Base-by-base conservation (phyloP, 768 basidiomycete genomes). In the Rhizopogon rudus region DNA sequence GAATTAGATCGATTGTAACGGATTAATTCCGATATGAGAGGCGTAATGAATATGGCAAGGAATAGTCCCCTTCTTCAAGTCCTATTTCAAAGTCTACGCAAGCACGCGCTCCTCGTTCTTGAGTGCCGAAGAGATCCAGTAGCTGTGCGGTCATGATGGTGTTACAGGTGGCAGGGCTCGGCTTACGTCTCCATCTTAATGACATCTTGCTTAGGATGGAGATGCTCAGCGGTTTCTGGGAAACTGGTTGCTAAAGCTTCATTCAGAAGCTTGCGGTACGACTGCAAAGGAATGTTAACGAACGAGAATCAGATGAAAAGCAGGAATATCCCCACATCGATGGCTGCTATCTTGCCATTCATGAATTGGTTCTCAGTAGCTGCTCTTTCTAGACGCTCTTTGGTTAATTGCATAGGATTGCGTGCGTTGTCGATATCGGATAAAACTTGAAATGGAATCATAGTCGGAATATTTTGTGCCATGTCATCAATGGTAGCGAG, bases 331-430 rank as follows among this genome's bases (percentile, higher is more conserved):
- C 81, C 61, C 59, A 90, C 89, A 53, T 83, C 80, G 28, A 93
- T 80, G 1, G 90, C 91, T 44, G 80, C 77, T 40, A 93, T 88
- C 65, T 93, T 92, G 29, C 88, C 91, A 63, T 93, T 91, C 87
- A 91, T 90, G 60, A 91, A 93, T 64, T 92, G 91, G 65, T 93
- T 93, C 72, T 93, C 92, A 2, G 88, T 88, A 31, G 91, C 89
- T 0, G 89, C 83, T 52, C 90, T 79, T 71, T 93, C 91, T 13
- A 93, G 69, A 50, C 88, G 78, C 55, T 92, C 90, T 59, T 83
- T 81, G 16, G 91, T 91, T 51, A 91, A 75, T 64, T 85, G 83
- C 84, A 89, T 85, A 4, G 91, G 91, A 65, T 93, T 92, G 44
- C 83, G 80, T 3, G 84, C 76, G 60, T 83, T 86, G 74, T 93